Conservation (phyloP, 345 rosid genomes). For the Noccaea bulbosa region DNA sequence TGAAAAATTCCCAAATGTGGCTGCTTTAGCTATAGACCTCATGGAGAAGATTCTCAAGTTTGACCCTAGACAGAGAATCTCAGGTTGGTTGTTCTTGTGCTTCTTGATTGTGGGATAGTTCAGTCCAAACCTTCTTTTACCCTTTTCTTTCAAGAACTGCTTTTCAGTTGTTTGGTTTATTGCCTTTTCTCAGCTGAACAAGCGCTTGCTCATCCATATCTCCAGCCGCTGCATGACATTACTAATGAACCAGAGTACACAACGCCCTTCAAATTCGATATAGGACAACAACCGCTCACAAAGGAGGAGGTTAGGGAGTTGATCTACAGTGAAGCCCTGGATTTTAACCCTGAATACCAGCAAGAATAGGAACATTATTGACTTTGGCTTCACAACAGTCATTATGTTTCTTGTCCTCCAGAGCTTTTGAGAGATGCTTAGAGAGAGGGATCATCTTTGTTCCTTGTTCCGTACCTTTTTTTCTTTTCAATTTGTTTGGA, state of each 20-base stretch:
- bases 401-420: background rate
- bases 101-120: too few species aligned
- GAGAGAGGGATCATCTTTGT: background rate
- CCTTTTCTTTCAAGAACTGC: too few species aligned
- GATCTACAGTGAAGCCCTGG: conserved; percentile 78
- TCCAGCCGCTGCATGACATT: conserved; percentile 59
- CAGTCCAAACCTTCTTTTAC: too few species aligned
- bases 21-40: conserved; percentile 75
- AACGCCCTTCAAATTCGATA: conserved; percentile 72
- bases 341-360: conserved; percentile 71
- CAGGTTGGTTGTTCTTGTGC: conserved; percentile 54
- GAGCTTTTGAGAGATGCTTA: background rate
- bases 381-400: background rate
- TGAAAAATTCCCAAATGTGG: conserved; percentile 72
- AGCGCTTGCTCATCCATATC: conserved; percentile 89
- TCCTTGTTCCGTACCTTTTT: background rate
- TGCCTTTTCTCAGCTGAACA: conserved; percentile 58
- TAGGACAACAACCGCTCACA: conserved; percentile 67
- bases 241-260: conserved; percentile 79
- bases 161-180: background rate
- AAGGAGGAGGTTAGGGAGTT: conserved; percentile 88
- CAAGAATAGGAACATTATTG: conserved; percentile 7
- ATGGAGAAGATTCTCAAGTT: conserved; percentile 87
- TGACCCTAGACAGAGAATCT: conserved; percentile 78
- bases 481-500: too few species aligned